Evolutionary conservation across 345 rosid species (phyloP).

Genomic region (Lumnitzera racemosa): DNA sequence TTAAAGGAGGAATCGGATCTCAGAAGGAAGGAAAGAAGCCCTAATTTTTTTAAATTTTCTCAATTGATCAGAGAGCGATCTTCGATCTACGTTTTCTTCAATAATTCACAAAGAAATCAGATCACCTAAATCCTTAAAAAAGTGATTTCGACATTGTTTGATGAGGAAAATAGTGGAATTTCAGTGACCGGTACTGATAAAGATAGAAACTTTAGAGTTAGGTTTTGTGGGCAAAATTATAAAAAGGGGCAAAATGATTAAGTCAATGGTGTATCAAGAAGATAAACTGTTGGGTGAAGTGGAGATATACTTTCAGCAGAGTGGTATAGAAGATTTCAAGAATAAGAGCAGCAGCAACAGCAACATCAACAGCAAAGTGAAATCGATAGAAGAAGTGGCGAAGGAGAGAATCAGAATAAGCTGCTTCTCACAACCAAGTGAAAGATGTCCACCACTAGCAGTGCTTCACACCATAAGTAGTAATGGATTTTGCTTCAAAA

Average conservation of each 20-base stretch:
- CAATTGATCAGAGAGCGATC: too few species aligned
- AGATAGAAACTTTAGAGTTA: neutral
- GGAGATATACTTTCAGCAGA: conserved; percentile 52
- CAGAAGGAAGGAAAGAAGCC: neutral
- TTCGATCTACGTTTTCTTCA: too few species aligned
- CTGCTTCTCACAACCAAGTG: conserved; percentile 67
- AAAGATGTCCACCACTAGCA: conserved; percentile 94
- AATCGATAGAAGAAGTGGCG: conserved; percentile 41
- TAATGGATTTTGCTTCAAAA: conserved; percentile 83
- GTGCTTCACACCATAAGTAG: conserved; percentile 75
- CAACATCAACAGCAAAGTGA: conserved; percentile 22
- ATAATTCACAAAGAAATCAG: conserved; percentile 2
- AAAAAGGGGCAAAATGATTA: conserved; percentile 34
- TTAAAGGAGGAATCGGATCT: too few species aligned
- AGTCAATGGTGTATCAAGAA: conserved; percentile 59
- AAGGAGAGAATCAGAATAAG: conserved; percentile 65
- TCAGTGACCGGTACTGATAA: neutral
- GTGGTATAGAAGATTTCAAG: conserved; percentile 18
- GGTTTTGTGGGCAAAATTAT: neutral
- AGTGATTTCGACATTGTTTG: neutral
- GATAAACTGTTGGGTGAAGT: conserved; percentile 72
- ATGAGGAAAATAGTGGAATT: conserved; percentile 1
- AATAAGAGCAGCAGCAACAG: conserved; percentile 20
- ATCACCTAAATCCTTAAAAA: conserved; percentile 4
- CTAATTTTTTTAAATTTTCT: conserved; percentile 6